Percentiles rank a stretch among this genome's conserved stretches.
phyloP scores from a whole-genome alignment of 768 basidiomycete genomes.

The Auricularia cornea region DNA sequence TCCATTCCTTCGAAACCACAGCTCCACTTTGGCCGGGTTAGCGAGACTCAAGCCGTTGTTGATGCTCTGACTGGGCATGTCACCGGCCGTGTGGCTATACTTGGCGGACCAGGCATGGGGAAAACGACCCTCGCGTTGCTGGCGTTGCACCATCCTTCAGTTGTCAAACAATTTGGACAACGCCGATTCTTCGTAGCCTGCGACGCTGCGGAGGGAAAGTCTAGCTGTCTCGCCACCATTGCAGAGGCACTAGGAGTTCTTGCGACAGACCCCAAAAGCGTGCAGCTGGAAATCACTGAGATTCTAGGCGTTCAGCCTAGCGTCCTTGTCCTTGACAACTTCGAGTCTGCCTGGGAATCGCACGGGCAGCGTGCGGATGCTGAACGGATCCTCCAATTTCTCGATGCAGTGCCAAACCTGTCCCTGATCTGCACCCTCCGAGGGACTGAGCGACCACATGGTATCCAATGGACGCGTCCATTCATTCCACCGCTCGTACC shows the following conservation, averaged over 20 bases:
- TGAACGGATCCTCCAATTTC: background rate
- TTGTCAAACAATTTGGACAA: conserved; percentile 17
- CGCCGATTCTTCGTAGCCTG: conserved; percentile 28
- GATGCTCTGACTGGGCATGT: background rate
- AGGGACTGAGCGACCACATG: background rate
- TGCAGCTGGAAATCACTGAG: background rate
- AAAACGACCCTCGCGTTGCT: conserved; percentile 31
- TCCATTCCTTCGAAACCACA: background rate
- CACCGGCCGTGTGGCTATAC: conserved; percentile 8
- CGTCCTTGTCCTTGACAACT: background rate
- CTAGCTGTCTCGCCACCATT: background rate
- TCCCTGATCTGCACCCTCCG: background rate
- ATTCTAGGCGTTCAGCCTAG: conserved; percentile 4
- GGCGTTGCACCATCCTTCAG: conserved; percentile 17
- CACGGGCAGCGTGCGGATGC: background rate
- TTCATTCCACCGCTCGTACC: background rate
- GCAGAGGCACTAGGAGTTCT: background rate
- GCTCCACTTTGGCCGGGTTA: background rate
- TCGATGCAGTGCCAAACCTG: background rate
- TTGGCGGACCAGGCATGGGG: conserved; percentile 30
- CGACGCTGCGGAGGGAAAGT: conserved; percentile 5
- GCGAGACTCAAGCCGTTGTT: background rate
- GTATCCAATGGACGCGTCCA: background rate
- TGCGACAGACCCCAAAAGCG: too few species aligned
- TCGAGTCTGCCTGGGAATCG: background rate